phyloP scores from a whole-genome alignment of 2,329 filamentous ascomycete species.

The Botrytis deweyae region DNA sequence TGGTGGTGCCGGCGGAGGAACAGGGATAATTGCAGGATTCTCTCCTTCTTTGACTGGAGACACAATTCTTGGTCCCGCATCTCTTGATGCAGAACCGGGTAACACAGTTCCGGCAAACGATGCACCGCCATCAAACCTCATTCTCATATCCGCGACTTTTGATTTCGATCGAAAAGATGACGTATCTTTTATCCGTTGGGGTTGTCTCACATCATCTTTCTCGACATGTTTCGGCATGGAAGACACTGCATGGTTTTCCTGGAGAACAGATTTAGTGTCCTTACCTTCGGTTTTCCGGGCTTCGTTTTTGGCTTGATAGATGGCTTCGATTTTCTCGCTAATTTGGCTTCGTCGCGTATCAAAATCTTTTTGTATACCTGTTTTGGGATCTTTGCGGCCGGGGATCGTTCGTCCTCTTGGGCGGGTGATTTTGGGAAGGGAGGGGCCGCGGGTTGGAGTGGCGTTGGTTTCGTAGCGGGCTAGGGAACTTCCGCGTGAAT shows the following conservation, averaged over 20 bases:
- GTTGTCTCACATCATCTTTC: background rate
- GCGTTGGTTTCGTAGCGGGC: constrained; percentile 17
- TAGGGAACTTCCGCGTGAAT: constrained; percentile 4
- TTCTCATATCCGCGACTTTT: constrained; percentile 33
- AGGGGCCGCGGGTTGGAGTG: constrained; percentile 10
- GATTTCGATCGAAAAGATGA: constrained; percentile 17
- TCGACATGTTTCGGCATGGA: background rate
- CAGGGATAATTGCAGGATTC: background rate
- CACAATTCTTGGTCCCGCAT: background rate
- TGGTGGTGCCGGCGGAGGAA: background rate
- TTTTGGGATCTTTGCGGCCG: background rate
- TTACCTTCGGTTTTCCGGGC: constrained; percentile 21
- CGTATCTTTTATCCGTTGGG: constrained; percentile 8
- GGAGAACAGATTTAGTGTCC: background rate
- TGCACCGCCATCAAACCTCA: constrained; percentile 29
- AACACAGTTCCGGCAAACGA: constrained; percentile 7
- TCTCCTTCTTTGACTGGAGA: background rate
- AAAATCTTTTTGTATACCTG: constrained; percentile 1
- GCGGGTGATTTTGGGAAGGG: background rate
- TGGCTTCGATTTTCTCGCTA: constrained; percentile 32
- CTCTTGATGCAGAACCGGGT: background rate
- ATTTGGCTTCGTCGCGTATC: constrained; percentile 19
- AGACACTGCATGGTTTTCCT: background rate
- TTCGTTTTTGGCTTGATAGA: constrained; percentile 31
- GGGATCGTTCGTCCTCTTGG: constrained; percentile 13